Base-by-base conservation (phyloP, 2,329 filamentous ascomycete species). In the Domatiomyces globalis region DNA sequence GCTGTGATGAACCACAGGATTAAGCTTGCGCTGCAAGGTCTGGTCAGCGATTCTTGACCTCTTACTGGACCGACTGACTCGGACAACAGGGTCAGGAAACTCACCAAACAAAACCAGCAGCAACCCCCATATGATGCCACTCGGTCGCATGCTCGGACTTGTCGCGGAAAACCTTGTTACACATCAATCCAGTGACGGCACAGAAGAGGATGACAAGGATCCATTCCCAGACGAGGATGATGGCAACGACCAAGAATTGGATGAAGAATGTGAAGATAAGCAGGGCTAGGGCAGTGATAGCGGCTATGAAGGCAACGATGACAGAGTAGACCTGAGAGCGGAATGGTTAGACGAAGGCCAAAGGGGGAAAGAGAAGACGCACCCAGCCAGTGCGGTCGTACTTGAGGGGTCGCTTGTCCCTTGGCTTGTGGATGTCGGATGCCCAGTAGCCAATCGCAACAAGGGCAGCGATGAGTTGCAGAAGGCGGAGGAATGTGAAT, bases 141-240 rank as follows among this genome's bases (percentile, higher is more conserved):
- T 75, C 80, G 44, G 62, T 60, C 63, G 85, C 75, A 7, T 80
- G 80, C 63, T 83, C 72, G 0, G 81, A 66, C 53, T 86, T 65
- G 60, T 81, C 80, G 49, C 78, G 68, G 63, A 94, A 85, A 72
- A 83, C 94, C 73, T 89, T 78, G 60, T 76, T 80, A 50, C 81
- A 88, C 64, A 94, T 94, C 54, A 90, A 70, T 19, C 87, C 88
- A 65, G 94, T 94, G 5, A 92, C 73, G 2, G 81, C 78, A 54
- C 87, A 79, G 83, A 85, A 94, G 29, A 94, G 75, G 56, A 90
- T 71, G 60, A 84, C 86, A 18, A 92, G 68, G 15, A 90, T 64
- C 29, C 74, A 68, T 66, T 88, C 83, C 81, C 85, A 87, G 49
- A 72, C 68, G 62, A 85, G 84, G n/a, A 61, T 53, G 33, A 51